Evolutionary conservation across 345 rosid genomes (phyloP).

Genomic region (Kernera saxatilis): DNA sequence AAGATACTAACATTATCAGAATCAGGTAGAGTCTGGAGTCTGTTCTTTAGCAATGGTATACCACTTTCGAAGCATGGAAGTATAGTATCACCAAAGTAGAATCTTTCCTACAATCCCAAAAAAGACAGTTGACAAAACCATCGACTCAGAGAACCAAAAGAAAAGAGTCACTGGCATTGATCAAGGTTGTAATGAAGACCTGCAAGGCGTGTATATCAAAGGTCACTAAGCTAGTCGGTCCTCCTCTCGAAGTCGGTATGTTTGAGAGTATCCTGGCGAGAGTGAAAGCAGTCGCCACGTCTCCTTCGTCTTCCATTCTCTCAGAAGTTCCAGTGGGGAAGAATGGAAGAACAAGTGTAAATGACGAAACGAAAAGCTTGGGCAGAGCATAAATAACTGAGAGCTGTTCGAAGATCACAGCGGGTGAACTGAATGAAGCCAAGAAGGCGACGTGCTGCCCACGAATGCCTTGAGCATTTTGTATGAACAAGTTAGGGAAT

Average conservation of each 20-base stretch:
- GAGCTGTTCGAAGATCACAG: conserved; percentile 88
- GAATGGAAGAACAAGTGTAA: conserved; percentile 91
- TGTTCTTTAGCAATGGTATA: conserved; percentile 79
- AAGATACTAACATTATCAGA: conserved; percentile 64
- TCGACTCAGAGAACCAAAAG: not conserved
- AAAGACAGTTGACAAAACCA: not conserved
- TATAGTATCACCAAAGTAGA: conserved; percentile 90
- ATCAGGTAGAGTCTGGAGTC: conserved; percentile 84
- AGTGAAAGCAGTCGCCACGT: conserved; percentile 93
- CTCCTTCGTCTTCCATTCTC: conserved; percentile 99
- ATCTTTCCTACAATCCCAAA: conserved; percentile 64
- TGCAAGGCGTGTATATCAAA: conserved; percentile 97
- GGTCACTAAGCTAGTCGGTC: conserved; percentile 95
- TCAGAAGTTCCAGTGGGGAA: conserved; percentile 98
- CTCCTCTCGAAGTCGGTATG: conserved; percentile 82
- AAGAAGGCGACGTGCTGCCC: conserved; percentile 91
- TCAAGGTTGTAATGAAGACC: conserved; percentile 35
- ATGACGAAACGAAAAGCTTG: conserved; percentile 80
- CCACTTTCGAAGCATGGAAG: conserved; percentile 96
- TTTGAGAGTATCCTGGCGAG: conserved; percentile 91
- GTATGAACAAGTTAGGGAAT: conserved; percentile 89
- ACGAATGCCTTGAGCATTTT: conserved; percentile 87
- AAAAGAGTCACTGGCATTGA: not conserved
- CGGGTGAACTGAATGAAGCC: conserved; percentile 90
- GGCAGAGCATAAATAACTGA: conserved; percentile 90